Evolutionary conservation across 139 green algal genomes (phyloP).

Genomic region (Raphidocelis subcapitata): DNA sequence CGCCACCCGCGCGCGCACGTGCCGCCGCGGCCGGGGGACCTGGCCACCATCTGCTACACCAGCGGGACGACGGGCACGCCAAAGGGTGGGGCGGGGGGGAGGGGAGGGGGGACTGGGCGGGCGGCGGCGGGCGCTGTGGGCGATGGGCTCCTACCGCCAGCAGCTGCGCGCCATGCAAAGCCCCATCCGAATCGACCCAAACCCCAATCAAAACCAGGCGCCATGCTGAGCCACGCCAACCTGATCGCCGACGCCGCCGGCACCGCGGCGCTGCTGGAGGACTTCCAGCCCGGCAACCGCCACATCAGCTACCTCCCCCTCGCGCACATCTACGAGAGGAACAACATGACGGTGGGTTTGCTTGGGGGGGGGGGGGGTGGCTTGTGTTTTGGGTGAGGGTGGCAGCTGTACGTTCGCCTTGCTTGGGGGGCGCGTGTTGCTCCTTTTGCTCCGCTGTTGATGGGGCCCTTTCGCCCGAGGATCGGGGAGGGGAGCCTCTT

Average conservation of each 20-base stretch:
- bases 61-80: constrained; percentile 85
- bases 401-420: neutral
- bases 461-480: too few relatives aligned
- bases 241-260: constrained; percentile 75
- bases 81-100: constrained; percentile 57
- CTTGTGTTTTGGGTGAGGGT: neutral
- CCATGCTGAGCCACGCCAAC: constrained; percentile 80
- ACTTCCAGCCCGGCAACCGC: constrained; percentile 47
- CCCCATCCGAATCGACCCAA: too few relatives aligned
- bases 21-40: constrained; percentile 74
- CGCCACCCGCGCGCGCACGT: constrained; percentile 76
- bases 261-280: constrained; percentile 32
- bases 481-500: too few relatives aligned
- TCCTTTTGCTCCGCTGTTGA: too few relatives aligned
- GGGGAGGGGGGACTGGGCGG: too few relatives aligned
- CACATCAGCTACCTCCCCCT: constrained; percentile 92
- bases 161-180: too few relatives aligned
- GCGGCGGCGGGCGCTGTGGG: too few relatives aligned
- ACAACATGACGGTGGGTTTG: constrained; percentile 57
- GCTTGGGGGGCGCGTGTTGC: too few relatives aligned
- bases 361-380: too few relatives aligned
- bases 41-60: constrained; percentile 97
- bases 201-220: constrained; percentile 43
- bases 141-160: too few relatives aligned
- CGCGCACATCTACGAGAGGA: constrained; percentile 94